Evolutionary conservation across 371 early-diverging fungal species (phyloP), one percentile per base, ranked within the genome.

Genomic region (Circinella umbellata): DNA sequence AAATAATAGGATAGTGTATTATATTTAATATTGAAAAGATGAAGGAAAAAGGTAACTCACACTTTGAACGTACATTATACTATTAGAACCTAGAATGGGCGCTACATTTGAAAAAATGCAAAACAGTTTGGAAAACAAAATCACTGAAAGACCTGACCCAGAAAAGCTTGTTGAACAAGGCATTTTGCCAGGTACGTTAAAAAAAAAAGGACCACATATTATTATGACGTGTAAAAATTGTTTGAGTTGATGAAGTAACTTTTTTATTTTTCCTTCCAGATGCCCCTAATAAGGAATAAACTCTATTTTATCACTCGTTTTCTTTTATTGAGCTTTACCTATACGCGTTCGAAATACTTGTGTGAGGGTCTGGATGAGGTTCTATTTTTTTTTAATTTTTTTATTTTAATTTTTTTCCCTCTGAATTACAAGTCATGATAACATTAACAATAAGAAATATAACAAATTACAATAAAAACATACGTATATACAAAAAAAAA

Each of bases 51-150:
- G 17, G 27, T 5, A 42, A 42, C 42, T 57, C 27, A 18, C 20
- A 27, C 18, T 7, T 27, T n/a, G 27, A 47, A 63, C 14, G 34
- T 57, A 27, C 54, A 54, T 54, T 8, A 54, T 20, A 27, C 27
- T 13, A 34, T 59, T 63, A 81, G 84, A 80, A 39, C 73, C 83
- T 27, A 76, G 69, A 39, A 87, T 88, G 36, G 84, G 87, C 17
- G 88, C 89, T 15, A 77, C 80, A n/a, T 74, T 88, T 59, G 86
- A 88, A 76, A 74, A 74, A 62, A 70, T 90, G n/a, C 86, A 86
- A 65, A 83, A 89, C 66, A 68, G 70, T 13, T 77, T 93, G 66
- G 86, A 83, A 17, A 71, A 80, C 48, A 90, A 89, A 69, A 79
- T 93, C 9, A 77, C 83, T 42, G 80, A 88, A 37, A 81, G 92